Evolutionary conservation across 345 rosid genomes (phyloP).

Genomic region (Cardamine chenopodiifolia): DNA sequence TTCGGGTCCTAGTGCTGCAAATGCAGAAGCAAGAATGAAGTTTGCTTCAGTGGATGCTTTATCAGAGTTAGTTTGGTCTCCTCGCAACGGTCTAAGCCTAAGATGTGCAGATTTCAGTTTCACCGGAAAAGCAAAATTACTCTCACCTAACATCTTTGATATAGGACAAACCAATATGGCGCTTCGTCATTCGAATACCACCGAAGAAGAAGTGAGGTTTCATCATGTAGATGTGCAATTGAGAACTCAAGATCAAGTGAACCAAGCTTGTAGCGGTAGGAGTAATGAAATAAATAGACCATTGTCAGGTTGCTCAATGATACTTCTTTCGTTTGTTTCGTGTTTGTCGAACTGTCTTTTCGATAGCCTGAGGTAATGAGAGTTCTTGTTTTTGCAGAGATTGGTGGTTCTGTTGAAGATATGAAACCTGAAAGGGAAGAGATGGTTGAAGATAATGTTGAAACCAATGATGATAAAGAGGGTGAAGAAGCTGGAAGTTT

Average conservation of each 20-base stretch:
- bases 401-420: conserved; percentile 36
- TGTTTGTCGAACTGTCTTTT: not conserved
- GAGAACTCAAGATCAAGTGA: conserved; percentile 32
- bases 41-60: conserved; percentile 59
- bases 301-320: conserved; percentile 20
- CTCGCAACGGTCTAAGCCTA: conserved; percentile 71
- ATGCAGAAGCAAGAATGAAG: conserved; percentile 63
- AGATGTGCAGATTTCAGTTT: conserved; percentile 74
- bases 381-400: conserved; percentile 41
- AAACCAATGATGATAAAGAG: conserved; percentile 32
- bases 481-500: conserved; percentile 30
- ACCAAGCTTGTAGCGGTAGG: conserved; percentile 29
- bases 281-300: conserved; percentile 41
- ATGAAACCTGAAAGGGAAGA: conserved; percentile 32
- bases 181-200: conserved; percentile 34
- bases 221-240: conserved; percentile 29
- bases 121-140: conserved; percentile 41
- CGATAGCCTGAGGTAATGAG: not conserved
- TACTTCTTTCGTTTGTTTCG: not conserved
- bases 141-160: conserved; percentile 48
- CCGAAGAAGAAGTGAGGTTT: conserved; percentile 27
- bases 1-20: conserved; percentile 62
- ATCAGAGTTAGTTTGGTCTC: conserved; percentile 94
- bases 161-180: conserved; percentile 46
- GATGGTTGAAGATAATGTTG: conserved; percentile 5